Base-by-base conservation (phyloP, 495 filamentous ascomycete species). In the Penicillium simplicissimum region DNA sequence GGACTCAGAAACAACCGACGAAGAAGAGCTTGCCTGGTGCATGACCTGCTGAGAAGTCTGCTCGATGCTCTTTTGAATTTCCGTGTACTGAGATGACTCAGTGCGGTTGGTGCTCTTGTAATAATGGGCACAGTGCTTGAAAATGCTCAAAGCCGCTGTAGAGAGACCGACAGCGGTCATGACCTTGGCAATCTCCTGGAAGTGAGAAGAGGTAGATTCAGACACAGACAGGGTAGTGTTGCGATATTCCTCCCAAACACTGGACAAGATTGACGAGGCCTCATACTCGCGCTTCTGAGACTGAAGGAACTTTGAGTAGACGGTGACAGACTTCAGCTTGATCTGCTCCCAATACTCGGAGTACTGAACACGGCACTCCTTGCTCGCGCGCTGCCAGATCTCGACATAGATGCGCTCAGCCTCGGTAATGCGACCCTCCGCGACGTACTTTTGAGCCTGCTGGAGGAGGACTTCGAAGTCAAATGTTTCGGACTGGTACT, bases 211-310 rank as follows among this genome's bases (percentile, higher is more conserved):
- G 7, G 69, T 65, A 13, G 64, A 64, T 53, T 74, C 66, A 0
- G 69, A 66, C 10, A 67, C 64, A 17, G 69, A 52, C 11, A 61
- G 55, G 58, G 64, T 68, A 35, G 59, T 63, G 37, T 66, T 62
- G 42, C 71, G 66, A 49, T 74, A 71, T 52, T 76, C 74, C 25
- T 75, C 65, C 74, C 72, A 78, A 23, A 75, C 67, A 25, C 72
- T 71, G 10, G 68, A 69, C n/a, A 78, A 58, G 31, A 76, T 66
- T 1, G 75, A 74, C 13, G 74, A 74, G 4, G 67, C 71, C 58
- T 78, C 74, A 8, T 59, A 55, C 60, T 71, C 67, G 3, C 72
- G 59, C 38, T 65, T 67, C 49, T 75, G 72, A 2, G 63, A 45
- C 36, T 70, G 61, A 25, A 78, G 65, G 57, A 78, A 75, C 37